Evolutionary conservation across 371 early-diverging fungal species (phyloP).

Genomic region (Apophysomyces elegans): DNA sequence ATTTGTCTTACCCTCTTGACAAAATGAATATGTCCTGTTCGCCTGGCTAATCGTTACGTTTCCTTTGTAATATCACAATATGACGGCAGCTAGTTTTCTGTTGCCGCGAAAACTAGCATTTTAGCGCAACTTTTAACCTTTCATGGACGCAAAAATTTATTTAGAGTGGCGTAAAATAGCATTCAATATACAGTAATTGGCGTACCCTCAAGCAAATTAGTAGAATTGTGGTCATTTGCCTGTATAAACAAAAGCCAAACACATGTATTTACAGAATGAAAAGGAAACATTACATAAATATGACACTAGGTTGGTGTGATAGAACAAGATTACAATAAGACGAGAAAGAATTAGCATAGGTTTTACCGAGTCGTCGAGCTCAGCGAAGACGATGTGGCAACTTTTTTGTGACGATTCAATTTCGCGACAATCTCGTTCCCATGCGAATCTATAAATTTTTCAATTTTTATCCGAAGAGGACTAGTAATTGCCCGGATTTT

Average conservation of each 20-base stretch:
- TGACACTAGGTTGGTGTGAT: constrained; percentile 9
- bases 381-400: neutral
- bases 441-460: constrained; percentile 48
- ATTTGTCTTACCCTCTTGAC: no score
- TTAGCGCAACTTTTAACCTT: no score
- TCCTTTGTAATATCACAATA: no score
- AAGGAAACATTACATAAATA: constrained; percentile 10
- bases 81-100: no score
- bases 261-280: constrained; percentile 7
- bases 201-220: no score
- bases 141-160: no score
- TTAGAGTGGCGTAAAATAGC: no score
- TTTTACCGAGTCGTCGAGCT: neutral
- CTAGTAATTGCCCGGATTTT: constrained; percentile 32
- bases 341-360: neutral
- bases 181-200: no score
- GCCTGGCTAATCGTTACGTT: no score
- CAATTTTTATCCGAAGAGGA: constrained; percentile 38
- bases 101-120: no score
- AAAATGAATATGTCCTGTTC: no score
- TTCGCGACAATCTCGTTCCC: constrained; percentile 33
- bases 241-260: constrained; percentile 8
- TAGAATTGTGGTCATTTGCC: no score
- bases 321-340: neutral
- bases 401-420: constrained; percentile 9